Conservation (phyloP, 352 stramenopile genomes). For the Phytophthora idaei region DNA sequence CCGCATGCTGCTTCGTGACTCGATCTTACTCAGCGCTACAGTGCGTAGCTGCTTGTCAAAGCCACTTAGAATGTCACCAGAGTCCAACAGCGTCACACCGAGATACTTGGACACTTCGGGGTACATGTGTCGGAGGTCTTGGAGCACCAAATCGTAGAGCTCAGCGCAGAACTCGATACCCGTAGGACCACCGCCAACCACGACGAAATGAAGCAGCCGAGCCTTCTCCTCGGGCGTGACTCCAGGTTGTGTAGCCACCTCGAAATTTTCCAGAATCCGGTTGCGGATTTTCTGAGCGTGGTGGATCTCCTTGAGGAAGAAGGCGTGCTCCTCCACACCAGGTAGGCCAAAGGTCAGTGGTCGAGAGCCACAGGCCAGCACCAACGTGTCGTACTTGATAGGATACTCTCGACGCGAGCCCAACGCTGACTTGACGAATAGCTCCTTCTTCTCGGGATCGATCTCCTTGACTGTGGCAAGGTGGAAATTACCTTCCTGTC, state of each 20-base stretch:
- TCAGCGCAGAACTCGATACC: slow-evolving; percentile 96
- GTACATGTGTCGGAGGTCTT: slow-evolving; percentile 90
- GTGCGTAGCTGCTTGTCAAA: slow-evolving; percentile 68
- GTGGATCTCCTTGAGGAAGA: slow-evolving; percentile 97
- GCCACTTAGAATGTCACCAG: slow-evolving; percentile 67
- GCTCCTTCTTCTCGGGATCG: slow-evolving; percentile 68
- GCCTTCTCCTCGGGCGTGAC: slow-evolving; percentile 81
- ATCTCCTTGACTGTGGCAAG: slow-evolving; percentile 75
- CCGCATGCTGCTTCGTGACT: slow-evolving; percentile 67
- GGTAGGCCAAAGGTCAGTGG: slow-evolving; percentile 94
- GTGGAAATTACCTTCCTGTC: slow-evolving; percentile 75
- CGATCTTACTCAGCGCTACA: slow-evolving; percentile 73
- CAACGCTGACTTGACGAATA: slow-evolving; percentile 69
- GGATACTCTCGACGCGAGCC: slow-evolving; percentile 64
- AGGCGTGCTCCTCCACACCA: slow-evolving; percentile 91
- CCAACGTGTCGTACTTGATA: slow-evolving; percentile 94
- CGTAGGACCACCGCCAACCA: slow-evolving; percentile 95
- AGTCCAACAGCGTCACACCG: slow-evolving; percentile 66
- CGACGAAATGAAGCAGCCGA: slow-evolving; percentile 94
- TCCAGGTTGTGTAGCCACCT: slow-evolving; percentile 90
- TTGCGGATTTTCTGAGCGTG: slow-evolving; percentile 89
- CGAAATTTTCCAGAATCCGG: slow-evolving; percentile 91
- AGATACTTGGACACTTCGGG: slow-evolving; percentile 71
- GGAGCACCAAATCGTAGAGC: slow-evolving; percentile 92
- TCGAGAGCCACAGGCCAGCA: slow-evolving; percentile 91